A percentile compares a stretch with the other conserved stretches of the same genome.
These are phyloP conservation scores for Scenedesmus sp. DNA, from an alignment of 163 green algal genomes.

Conservation along the genomic window DNA sequence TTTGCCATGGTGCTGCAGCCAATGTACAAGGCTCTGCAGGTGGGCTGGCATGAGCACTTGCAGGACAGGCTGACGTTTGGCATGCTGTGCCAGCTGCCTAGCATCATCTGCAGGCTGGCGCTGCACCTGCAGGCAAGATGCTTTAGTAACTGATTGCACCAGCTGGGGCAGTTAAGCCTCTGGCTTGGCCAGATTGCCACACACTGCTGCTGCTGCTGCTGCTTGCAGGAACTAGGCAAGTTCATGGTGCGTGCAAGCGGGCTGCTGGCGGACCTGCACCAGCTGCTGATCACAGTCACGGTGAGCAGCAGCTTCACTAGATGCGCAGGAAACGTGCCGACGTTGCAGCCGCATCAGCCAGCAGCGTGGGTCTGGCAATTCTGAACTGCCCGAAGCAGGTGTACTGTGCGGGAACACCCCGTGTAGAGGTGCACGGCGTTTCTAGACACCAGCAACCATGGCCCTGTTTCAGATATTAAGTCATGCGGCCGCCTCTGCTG, in stretches of 20 bases:
- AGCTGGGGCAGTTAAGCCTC: neutral
- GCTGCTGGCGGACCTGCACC: slow-evolving; percentile 52
- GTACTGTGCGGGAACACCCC: neutral
- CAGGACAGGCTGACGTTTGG: neutral
- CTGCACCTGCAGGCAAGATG: neutral
- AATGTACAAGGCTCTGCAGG: slow-evolving; percentile 48
- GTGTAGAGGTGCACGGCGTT: neutral
- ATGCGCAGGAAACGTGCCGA: neutral
- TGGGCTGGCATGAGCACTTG: neutral
- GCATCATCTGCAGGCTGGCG: neutral
- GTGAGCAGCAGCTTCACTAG: neutral
- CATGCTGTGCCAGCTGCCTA: neutral
- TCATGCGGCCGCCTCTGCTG: neutral
- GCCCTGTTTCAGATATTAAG: neutral
- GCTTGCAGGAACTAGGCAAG: slow-evolving; percentile 39
- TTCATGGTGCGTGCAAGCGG: slow-evolving; percentile 19
- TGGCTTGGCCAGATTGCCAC: neutral
- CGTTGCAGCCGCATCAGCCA: neutral
- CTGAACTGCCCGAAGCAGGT: neutral
- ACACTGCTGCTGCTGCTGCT: neutral
- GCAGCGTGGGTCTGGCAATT: neutral
- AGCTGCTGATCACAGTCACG: slow-evolving; percentile 47
- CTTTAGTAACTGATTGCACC: neutral
- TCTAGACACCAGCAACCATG: neutral
- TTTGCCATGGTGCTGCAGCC: slow-evolving; percentile 40